Conservation (phyloP, 2,329 filamentous ascomycete species). For the Penicillium sp. region DNA sequence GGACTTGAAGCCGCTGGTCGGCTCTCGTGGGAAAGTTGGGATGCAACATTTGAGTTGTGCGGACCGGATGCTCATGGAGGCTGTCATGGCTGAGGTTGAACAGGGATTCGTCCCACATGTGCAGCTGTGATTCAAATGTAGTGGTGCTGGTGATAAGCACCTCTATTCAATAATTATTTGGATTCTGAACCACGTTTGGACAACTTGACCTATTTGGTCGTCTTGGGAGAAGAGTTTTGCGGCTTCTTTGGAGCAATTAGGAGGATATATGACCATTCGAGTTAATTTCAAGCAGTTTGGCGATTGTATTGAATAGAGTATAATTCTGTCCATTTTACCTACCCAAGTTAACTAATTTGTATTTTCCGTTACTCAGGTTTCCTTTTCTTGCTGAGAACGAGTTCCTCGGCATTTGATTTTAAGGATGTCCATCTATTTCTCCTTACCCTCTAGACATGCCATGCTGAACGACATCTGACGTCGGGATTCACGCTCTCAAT, state of each 20-base stretch:
- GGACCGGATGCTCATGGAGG: slow-evolving; percentile 20
- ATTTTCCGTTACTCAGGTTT: neutral
- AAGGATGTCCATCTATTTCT: too few relatives aligned
- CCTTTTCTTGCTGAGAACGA: neutral
- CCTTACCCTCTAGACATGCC: neutral
- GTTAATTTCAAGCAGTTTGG: neutral
- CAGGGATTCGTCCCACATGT: neutral
- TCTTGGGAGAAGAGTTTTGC: neutral
- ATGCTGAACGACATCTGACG: neutral
- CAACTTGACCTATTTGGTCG: neutral
- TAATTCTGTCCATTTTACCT: neutral
- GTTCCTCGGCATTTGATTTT: neutral
- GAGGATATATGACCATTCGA: neutral
- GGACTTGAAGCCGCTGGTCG: slow-evolving; percentile 39
- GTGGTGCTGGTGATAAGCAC: too few relatives aligned
- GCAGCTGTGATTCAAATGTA: neutral
- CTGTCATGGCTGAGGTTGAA: slow-evolving; percentile 21
- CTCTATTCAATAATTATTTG: neutral
- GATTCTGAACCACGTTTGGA: neutral
- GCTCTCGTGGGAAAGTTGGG: slow-evolving; percentile 11
- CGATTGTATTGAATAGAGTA: neutral
- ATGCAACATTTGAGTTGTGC: slow-evolving; percentile 10
- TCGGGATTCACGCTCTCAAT: neutral
- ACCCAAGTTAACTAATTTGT: neutral
- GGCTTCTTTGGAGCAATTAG: neutral